A percentile compares a stretch with the other conserved stretches of the same genome.
phyloP scores from a whole-genome alignment of 768 basidiomycete genomes.

The Lyophyllum decastes region DNA sequence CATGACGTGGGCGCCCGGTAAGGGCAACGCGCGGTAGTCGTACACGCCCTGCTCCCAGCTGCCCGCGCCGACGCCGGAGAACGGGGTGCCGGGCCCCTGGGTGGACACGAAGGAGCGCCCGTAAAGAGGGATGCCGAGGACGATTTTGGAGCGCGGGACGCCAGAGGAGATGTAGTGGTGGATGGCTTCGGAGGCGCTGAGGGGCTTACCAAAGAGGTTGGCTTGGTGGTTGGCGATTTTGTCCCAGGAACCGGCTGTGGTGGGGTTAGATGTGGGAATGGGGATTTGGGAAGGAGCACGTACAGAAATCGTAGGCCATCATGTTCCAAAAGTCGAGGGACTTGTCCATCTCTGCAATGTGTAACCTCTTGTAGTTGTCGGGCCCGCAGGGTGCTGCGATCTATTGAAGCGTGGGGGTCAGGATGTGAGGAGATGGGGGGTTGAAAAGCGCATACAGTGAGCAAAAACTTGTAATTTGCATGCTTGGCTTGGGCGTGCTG shows the following conservation, averaged over 20 bases:
- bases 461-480: constrained; percentile 61
- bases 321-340: constrained; percentile 96
- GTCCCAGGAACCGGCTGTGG: constrained; percentile 77
- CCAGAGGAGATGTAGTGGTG: constrained; percentile 72
- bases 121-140: constrained; percentile 92
- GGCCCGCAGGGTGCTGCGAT: constrained; percentile 94
- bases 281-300: constrained; percentile 18
- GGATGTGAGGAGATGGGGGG: neutral
- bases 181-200: constrained; percentile 66
- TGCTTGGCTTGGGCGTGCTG: constrained; percentile 62
- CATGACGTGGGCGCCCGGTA: constrained; percentile 65
- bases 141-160: constrained; percentile 75
- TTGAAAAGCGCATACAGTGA: constrained; percentile 58
- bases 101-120: constrained; percentile 91
- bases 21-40: constrained; percentile 89
- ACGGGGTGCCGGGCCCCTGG: constrained; percentile 76
- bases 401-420: constrained; percentile 34
- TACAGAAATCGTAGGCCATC: constrained; percentile 91
- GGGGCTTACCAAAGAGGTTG: constrained; percentile 69
- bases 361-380: constrained; percentile 79
- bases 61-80: constrained; percentile 81
- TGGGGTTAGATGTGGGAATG: neutral
- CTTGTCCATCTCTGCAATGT: constrained; percentile 81
- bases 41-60: constrained; percentile 92
- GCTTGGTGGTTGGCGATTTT: constrained; percentile 79